Conservation (phyloP, 768 basidiomycete genomes). For the Rhizopogon rudus region DNA sequence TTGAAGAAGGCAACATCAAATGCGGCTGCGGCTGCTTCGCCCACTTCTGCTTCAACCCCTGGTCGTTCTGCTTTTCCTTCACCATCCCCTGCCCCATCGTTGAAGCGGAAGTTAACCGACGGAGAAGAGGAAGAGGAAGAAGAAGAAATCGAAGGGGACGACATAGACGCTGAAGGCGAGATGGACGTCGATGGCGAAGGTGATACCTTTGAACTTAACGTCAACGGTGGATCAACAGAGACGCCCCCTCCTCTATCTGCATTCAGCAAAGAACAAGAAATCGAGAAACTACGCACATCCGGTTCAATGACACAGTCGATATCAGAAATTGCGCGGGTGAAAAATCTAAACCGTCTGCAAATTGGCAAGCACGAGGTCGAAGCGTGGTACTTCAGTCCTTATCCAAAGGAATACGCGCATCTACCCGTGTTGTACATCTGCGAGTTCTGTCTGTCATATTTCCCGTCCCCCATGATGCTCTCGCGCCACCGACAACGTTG, state of each 20-base stretch:
- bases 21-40: slow-evolving; percentile 61
- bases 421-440: slow-evolving; percentile 94
- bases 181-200: slow-evolving; percentile 64
- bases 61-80: slow-evolving; percentile 36
- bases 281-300: slow-evolving; percentile 95
- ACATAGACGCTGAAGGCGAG: slow-evolving; percentile 43
- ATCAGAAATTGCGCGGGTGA: slow-evolving; percentile 95
- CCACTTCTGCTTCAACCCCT: slow-evolving; percentile 47
- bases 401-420: slow-evolving; percentile 97
- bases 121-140: slow-evolving; percentile 63
- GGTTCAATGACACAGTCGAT: slow-evolving; percentile 99
- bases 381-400: slow-evolving; percentile 99
- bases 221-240: slow-evolving; percentile 41
- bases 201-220: slow-evolving; percentile 65
- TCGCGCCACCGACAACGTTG: slow-evolving; percentile 89
- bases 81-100: slow-evolving; percentile 52
- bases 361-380: slow-evolving; percentile 97
- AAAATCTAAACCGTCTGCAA: slow-evolving; percentile 94
- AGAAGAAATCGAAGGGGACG: slow-evolving; percentile 48
- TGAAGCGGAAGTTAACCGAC: slow-evolving; percentile 66
- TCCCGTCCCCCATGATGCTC: slow-evolving; percentile 86
- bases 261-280: slow-evolving; percentile 98
- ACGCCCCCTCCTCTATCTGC: slow-evolving; percentile 48
- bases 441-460: slow-evolving; percentile 96
- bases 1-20: slow-evolving; percentile 68